These are phyloP conservation scores for Echinochloa phyllopogon DNA, from an alignment of 176 grass and related monocot genomes.

Conservation along the genomic window DNA sequence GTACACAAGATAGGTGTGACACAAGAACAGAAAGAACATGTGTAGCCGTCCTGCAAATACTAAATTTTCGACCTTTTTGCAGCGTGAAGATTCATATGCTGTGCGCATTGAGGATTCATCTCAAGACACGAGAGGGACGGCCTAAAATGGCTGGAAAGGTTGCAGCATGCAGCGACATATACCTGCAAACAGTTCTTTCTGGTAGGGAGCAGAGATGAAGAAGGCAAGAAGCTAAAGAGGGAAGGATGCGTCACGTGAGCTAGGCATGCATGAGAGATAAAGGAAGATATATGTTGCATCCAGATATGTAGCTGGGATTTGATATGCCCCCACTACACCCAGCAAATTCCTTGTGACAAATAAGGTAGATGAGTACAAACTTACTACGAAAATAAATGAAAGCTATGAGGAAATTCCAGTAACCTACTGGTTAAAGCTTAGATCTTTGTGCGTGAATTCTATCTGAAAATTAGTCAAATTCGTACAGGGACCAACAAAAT, in stretches of 20 bases:
- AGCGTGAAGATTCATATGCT: background rate
- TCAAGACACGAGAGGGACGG: background rate
- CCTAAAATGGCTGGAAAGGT: background rate
- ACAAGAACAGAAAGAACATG: background rate
- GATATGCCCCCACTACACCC: background rate
- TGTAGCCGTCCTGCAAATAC: background rate
- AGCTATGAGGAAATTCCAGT: background rate
- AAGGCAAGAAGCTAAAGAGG: too few species aligned
- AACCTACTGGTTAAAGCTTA: background rate
- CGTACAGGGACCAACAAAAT: background rate
- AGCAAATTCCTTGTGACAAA: slow-evolving; percentile 23
- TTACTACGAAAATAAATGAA: background rate
- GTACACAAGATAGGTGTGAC: background rate
- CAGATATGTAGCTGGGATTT: slow-evolving; percentile 8
- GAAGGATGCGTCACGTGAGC: slow-evolving; percentile 14
- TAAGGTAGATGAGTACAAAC: background rate
- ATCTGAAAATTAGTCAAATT: background rate
- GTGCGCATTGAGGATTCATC: background rate
- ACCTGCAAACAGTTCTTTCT: background rate
- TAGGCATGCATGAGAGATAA: background rate
- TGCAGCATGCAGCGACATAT: background rate
- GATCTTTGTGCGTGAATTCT: background rate
- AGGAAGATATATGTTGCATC: background rate
- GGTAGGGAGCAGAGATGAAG: background rate
- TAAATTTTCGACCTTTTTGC: background rate